Percentiles rank a stretch among this genome's conserved stretches.
Conservation (phyloP, 768 basidiomycete genomes). For the Leccinum boreale region DNA sequence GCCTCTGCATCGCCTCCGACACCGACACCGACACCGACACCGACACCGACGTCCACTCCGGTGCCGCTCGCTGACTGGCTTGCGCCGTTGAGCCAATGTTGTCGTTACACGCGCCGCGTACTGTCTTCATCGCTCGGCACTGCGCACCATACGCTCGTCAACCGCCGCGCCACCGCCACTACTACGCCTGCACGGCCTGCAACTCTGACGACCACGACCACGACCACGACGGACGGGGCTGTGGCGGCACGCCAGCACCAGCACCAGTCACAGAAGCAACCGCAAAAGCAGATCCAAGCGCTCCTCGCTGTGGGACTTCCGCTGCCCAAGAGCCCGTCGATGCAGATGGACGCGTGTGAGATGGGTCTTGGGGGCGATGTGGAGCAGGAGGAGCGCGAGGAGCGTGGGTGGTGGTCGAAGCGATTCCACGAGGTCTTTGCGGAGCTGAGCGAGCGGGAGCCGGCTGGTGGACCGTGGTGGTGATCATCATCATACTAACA, state of each 20-base stretch:
- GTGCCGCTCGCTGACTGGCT: conserved; percentile 35
- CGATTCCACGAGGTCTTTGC: conserved; percentile 60
- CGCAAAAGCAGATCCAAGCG: conserved; percentile 35
- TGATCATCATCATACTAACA: neutral
- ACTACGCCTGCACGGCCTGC: neutral
- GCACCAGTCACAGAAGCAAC: neutral
- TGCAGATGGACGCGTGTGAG: conserved; percentile 43
- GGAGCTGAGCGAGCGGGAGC: conserved; percentile 42
- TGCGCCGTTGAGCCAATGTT: conserved; percentile 51
- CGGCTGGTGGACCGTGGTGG: neutral
- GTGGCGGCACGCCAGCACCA: neutral
- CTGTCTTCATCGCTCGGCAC: conserved; percentile 36
- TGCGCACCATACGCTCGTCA: conserved; percentile 19
- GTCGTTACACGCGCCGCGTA: conserved; percentile 44
- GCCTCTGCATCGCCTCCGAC: neutral
- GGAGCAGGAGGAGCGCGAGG: conserved; percentile 54
- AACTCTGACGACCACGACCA: neutral
- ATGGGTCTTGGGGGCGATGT: conserved; percentile 26
- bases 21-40: neutral
- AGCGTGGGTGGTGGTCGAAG: conserved; percentile 72
- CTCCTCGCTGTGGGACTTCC: conserved; percentile 48
- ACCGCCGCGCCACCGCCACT: conserved; percentile 7
- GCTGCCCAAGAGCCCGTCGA: conserved; percentile 71
- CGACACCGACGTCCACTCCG: neutral
- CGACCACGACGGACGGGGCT: neutral